A percentile compares a stretch with the other conserved stretches of the same genome.
These are phyloP conservation scores for Pseudogymnoascus destructans DNA, from an alignment of 2,329 filamentous ascomycete genomes.

Conservation along the genomic window DNA sequence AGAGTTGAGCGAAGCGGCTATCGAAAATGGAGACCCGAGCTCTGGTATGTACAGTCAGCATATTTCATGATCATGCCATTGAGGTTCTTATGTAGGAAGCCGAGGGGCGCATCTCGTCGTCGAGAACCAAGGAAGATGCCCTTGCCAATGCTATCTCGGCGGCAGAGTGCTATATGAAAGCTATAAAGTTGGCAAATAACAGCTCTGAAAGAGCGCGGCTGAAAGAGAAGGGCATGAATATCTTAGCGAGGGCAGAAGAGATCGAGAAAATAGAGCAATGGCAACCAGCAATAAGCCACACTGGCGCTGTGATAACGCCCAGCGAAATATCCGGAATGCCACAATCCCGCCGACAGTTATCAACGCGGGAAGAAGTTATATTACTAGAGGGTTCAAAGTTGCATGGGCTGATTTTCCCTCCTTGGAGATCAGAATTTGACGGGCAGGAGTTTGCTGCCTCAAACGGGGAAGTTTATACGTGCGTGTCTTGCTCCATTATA, in stretches of 20 bases:
- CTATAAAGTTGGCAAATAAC: constrained; percentile 46
- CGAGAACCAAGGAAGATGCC: constrained; percentile 47
- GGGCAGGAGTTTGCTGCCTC: constrained; percentile 45
- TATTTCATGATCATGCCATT: neutral
- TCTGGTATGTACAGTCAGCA: constrained; percentile 5
- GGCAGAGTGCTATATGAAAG: constrained; percentile 71
- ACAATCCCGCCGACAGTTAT: constrained; percentile 43
- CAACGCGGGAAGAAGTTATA: constrained; percentile 62
- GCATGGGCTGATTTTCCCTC: constrained; percentile 72
- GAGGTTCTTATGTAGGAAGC: constrained; percentile 31
- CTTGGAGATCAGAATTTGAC: constrained; percentile 58
- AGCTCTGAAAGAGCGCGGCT: constrained; percentile 54
- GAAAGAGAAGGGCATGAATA: constrained; percentile 52
- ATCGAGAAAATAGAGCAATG: constrained; percentile 44
- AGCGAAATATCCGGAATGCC: constrained; percentile 21
- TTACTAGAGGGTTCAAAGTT: constrained; percentile 65
- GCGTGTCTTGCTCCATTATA: constrained; percentile 26
- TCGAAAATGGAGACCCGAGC: neutral
- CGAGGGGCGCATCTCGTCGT: constrained; percentile 37
- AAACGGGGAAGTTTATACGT: constrained; percentile 47
- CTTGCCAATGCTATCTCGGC: constrained; percentile 63
- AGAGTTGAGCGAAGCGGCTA: neutral
- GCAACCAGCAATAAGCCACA: constrained; percentile 11
- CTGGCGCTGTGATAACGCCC: constrained; percentile 16
- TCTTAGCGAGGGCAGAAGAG: constrained; percentile 59